Base-by-base conservation (phyloP, 805 yeast species). In the Pichia eremophila region DNA sequence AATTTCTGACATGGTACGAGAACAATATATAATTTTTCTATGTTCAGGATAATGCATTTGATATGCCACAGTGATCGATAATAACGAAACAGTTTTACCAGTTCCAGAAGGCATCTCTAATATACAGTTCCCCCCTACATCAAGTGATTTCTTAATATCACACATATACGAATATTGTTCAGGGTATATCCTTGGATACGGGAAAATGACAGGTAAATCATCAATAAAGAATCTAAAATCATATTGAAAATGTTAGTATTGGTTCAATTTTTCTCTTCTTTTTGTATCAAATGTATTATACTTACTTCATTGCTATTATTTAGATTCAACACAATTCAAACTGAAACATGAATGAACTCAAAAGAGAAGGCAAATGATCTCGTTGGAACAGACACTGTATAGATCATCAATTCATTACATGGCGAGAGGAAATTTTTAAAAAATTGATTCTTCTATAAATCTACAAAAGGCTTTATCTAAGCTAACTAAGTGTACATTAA, bases 41-140 rank as follows among this genome's bases (percentile, higher is more conserved):
- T 88, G 96, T 59, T 91, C 97, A 10, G 96, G 95, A 63, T 91
- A 90, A 61, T 66, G 71, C 86, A 87, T 81, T 64, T 93, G 99
- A 65, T 93, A 93, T 14, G 99, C 96, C 41, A 93, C 88, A 0
- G 98, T 88, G 41, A 93, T 68, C 0, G 98, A 88, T 31, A 93
- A 71, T 62, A 93, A 72, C 0, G 98, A 89, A 4, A 93, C 85
- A 37, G 99, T 93, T 64, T 93, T 93, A 40, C 99, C 99, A 4
- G 99, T 93, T 5, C 99, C 99, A 7, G 99, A 93, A 56, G 99
- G 99, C 99, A 93, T 93, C 69, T 93, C 99, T 60, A 93, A 66
- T 46, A 93, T 89, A 66, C 96, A 85, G 62, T 90, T 90, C 12
- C 99, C 99, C 2, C 97, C 98, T 1, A 85, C 95, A 71, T 93